A percentile compares a stretch with the other conserved stretches of the same genome.
phyloP scores from a whole-genome alignment of 2,329 filamentous ascomycete species.

The Sodiomyces alkalinus region DNA sequence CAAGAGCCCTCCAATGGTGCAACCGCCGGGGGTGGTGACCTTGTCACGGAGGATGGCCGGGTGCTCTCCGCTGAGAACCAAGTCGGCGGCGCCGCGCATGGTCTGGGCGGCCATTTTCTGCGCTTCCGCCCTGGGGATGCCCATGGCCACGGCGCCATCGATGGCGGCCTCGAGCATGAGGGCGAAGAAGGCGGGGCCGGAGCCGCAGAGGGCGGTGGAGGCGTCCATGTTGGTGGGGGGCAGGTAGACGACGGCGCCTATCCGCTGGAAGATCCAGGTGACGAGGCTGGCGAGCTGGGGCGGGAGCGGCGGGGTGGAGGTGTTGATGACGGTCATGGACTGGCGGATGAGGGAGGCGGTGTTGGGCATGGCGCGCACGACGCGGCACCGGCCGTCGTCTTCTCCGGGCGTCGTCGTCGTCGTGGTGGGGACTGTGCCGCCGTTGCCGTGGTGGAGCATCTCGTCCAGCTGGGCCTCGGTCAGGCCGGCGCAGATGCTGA shows the following conservation, averaged over 20 bases:
- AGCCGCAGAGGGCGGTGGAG: slow-evolving; percentile 42
- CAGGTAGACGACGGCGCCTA: slow-evolving; percentile 36
- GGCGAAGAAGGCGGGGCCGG: slow-evolving; percentile 44
- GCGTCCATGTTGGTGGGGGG: slow-evolving; percentile 37
- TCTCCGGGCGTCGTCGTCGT: slow-evolving; percentile 7
- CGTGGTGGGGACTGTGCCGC: slow-evolving; percentile 18
- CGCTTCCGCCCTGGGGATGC: slow-evolving; percentile 37
- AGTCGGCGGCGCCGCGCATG: slow-evolving; percentile 39
- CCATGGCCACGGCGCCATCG: slow-evolving; percentile 45
- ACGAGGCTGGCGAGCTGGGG: slow-evolving; percentile 11
- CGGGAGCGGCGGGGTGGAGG: slow-evolving; percentile 9
- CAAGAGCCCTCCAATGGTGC: slow-evolving; percentile 43
- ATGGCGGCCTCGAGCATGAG: slow-evolving; percentile 42
- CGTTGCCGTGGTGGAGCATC: too few species aligned
- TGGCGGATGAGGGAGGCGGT: slow-evolving; percentile 17
- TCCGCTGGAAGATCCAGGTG: slow-evolving; percentile 35
- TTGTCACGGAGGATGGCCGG: slow-evolving; percentile 42
- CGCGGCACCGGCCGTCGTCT: slow-evolving; percentile 7
- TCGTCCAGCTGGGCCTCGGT: slow-evolving; percentile 21
- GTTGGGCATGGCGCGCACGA: slow-evolving; percentile 19
- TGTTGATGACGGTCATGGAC: slow-evolving; percentile 18
- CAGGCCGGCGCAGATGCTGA: slow-evolving; percentile 37
- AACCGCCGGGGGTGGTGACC: slow-evolving; percentile 43
- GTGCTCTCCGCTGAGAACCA: slow-evolving; percentile 36
- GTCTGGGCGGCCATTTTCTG: slow-evolving; percentile 44